A percentile compares a stretch with the other conserved stretches of the same genome.
Conservation (phyloP, 139 green algal genomes). For the Bryopsis sp. region DNA sequence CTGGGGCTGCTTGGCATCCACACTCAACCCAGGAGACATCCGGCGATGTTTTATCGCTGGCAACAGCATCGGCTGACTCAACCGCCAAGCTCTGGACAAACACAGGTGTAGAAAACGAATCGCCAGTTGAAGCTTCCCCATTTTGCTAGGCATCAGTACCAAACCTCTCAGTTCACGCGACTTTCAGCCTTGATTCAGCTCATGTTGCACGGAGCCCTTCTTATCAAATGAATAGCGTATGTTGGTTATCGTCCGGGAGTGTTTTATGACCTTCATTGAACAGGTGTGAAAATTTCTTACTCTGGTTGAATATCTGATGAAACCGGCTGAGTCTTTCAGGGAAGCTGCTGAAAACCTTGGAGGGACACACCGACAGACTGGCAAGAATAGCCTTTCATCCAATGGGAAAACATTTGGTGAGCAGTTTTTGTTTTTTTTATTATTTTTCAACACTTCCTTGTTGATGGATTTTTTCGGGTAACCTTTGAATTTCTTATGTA, state of each 20-base stretch:
- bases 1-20: neutral
- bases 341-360: slow-evolving; percentile 45
- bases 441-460: neutral
- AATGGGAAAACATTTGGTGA: slow-evolving; percentile 65
- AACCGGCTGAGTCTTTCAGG: slow-evolving; percentile 32
- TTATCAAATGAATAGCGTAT: too few species aligned
- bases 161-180: too few species aligned
- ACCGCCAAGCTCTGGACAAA: slow-evolving; percentile 46
- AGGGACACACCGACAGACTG: slow-evolving; percentile 77
- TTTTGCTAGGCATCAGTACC: too few species aligned
- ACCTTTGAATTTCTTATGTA: slow-evolving; percentile 1
- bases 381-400: slow-evolving; percentile 84
- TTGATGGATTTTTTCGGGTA: too few species aligned
- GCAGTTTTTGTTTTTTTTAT: neutral
- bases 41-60: neutral
- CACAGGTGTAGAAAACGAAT: too few species aligned
- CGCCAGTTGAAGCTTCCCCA: too few species aligned
- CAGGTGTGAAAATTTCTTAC: too few species aligned
- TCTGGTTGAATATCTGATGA: too few species aligned
- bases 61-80: neutral
- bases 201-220: too few species aligned
- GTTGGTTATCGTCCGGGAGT: too few species aligned
- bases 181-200: too few species aligned
- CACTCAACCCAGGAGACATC: neutral
- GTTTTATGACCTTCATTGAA: too few species aligned